Conservation (phyloP, 2,329 filamentous ascomycete species). For the Talaromyces piceae region DNA sequence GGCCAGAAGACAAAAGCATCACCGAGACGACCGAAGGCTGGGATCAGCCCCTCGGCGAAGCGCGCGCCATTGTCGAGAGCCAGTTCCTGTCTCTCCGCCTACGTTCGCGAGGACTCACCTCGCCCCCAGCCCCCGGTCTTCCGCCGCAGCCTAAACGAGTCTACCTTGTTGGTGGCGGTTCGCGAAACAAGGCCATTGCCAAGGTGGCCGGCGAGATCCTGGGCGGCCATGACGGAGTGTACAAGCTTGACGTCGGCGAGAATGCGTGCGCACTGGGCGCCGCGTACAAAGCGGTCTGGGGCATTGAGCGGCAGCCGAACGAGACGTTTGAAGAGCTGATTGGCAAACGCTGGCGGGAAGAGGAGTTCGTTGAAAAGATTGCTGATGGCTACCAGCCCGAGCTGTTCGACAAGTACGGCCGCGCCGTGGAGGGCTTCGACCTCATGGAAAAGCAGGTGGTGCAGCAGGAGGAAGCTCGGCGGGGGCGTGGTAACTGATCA, state of each 20-base stretch:
- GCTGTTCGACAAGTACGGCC: slow-evolving; percentile 69
- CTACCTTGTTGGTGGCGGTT: slow-evolving; percentile 91
- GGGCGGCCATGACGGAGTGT: slow-evolving; percentile 82
- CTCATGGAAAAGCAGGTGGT: slow-evolving; percentile 65
- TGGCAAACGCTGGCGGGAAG: slow-evolving; percentile 75
- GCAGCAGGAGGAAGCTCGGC: slow-evolving; percentile 21
- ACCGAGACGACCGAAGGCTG: slow-evolving; percentile 48
- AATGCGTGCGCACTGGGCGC: slow-evolving; percentile 92
- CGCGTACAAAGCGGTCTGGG: slow-evolving; percentile 96
- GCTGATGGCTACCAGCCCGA: slow-evolving; percentile 71
- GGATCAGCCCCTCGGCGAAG: slow-evolving; percentile 61
- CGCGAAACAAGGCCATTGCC: slow-evolving; percentile 81
- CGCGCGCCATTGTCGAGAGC: slow-evolving; percentile 84
- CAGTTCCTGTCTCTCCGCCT: slow-evolving; percentile 87
- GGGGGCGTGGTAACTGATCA: slow-evolving; percentile 12
- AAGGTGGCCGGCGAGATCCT: slow-evolving; percentile 79
- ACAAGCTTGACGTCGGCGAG: slow-evolving; percentile 85
- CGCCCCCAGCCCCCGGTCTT: slow-evolving; percentile 46
- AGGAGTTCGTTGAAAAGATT: slow-evolving; percentile 72
- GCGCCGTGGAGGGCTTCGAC: slow-evolving; percentile 67
- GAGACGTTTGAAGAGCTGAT: slow-evolving; percentile 88
- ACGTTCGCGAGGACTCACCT: slow-evolving; percentile 69
- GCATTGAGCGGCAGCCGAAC: slow-evolving; percentile 57
- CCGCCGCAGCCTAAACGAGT: slow-evolving; percentile 81
- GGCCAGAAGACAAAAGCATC: slow-evolving; percentile 40